Conservation (phyloP, 2,329 filamentous ascomycete species). For the Aspergillus ochraceoroseus region DNA sequence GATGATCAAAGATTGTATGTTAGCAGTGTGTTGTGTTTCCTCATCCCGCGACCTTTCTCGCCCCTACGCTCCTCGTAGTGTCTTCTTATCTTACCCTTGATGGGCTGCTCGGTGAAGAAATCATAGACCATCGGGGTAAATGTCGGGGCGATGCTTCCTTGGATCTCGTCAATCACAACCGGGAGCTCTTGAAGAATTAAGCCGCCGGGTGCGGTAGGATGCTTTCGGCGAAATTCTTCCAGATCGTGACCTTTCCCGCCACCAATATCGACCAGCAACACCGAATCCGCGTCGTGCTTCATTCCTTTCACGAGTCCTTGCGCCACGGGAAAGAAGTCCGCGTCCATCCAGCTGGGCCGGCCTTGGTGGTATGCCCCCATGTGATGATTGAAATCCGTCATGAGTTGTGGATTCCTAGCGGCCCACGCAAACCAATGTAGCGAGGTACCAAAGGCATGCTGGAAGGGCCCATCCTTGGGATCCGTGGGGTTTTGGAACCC, state of each 20-base stretch:
- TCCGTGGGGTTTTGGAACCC: conserved; percentile 28
- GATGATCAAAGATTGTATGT: too few species aligned
- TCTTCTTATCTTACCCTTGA: too few species aligned
- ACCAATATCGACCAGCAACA: conserved; percentile 43
- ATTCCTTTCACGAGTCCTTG: conserved; percentile 18
- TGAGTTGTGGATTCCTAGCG: conserved; percentile 18
- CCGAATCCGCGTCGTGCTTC: conserved; percentile 13
- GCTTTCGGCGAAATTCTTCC: conserved; percentile 35
- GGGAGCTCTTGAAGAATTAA: conserved; percentile 50
- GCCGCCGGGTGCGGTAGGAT: conserved; percentile 38
- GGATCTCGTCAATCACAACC: conserved; percentile 30
- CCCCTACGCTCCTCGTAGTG: too few species aligned
- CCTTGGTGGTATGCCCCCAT: conserved; percentile 28
- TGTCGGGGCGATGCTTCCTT: conserved; percentile 12
- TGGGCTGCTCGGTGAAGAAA: conserved; percentile 46
- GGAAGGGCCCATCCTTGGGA: conserved; percentile 24
- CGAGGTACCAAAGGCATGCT: conserved; percentile 26
- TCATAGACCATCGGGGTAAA: conserved; percentile 42
- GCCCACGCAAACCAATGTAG: conserved; percentile 30
- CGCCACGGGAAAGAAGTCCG: conserved; percentile 29
- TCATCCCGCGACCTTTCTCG: too few species aligned
- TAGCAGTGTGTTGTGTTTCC: too few species aligned
- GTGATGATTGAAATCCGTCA: conserved; percentile 27
- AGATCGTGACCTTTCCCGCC: conserved; percentile 44
- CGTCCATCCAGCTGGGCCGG: conserved; percentile 31